Evolutionary conservation across 768 basidiomycete species (phyloP), one percentile per base, ranked within the genome.

Genomic region (Pisolithus microcarpus): DNA sequence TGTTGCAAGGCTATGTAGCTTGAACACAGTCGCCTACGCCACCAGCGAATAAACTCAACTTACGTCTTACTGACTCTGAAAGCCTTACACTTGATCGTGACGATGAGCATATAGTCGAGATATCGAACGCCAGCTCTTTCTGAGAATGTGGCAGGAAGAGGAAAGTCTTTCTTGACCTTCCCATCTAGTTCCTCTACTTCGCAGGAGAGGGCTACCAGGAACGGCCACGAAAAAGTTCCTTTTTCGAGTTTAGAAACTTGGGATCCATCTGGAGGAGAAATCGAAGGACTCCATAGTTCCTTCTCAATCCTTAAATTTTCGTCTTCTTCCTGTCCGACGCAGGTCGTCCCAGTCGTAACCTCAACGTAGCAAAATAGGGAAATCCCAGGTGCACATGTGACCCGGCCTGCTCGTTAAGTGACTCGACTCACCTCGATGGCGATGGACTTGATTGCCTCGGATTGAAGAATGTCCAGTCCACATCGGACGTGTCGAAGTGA

Each of bases 71-170:
- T 75, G 3, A 75, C 71, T 55, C 68, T 75, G 50, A 83, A 62
- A 16, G 71, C 62, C 1, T 75, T 70, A 19, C 78, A 73, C 57
- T 72, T 75, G 30, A 82, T 61, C 1, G 72, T 81, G 23, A 77
- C 75, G 13, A 72, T 60, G 7, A 81, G 57, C 56, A 70, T 74
- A 60, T 82, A 83, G 51, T 82, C 80, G 48, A 82, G 70, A 54
- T 79, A 81, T 15, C 71, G 77, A 1, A 75, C 73, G 42, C 78
- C 77, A 1, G 75, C 78, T 24, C 76, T 69, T 61, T 82, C 80
- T 1, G 77, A 73, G 54, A 80, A 82, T 36, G 66, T 76, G 6
- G 78, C 76, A 1, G 81, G 80, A 13, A 80, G 68, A 4, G 64
- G 66, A 45, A 75, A 77, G 5, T 49, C 51, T 11, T 65, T 67